Evolutionary conservation across 2,329 filamentous ascomycete species (phyloP), one percentile per base, ranked within the genome.

Genomic region (Conoideocrella luteorostrata): DNA sequence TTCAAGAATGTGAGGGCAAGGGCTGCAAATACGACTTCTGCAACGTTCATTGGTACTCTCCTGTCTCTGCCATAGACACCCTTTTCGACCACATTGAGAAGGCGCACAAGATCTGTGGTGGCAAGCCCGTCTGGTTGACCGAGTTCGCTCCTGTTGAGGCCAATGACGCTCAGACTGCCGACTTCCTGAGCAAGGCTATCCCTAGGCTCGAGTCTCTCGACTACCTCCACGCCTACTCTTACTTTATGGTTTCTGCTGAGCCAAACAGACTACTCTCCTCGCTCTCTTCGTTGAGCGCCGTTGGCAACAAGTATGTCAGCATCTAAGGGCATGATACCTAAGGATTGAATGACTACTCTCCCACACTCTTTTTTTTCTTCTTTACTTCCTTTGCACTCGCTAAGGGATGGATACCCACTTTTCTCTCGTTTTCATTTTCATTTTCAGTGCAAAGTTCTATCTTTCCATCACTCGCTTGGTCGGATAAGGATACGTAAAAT

Each of bases 31-130:
- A 74, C 47, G 77, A 83, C 62, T 82, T 80, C 61, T 73, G 79
- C 62, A 69, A 71, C 57, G 67, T 78, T 36, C 81, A 85, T 65
- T 84, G 79, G 78, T 85, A 85, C 64, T 74, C 72, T 39, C 61
- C 62, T 32, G 64, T 71, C 13, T 57, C 67, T 41, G 69, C 69
- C 45, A 58, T 64, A 21, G 60, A 70, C 33, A 67, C 64, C 48
- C 79, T 84, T 62, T 75, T 80, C 51, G 47, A 58, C 30, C 77
- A 82, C 60, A 56, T 83, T 44, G 50, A 66, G 47, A 48, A 67
- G 23, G 72, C 74, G 47, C 52, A 73, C 57, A 44, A 63, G 30
- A 56, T 62, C 48, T 77, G 74, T 58, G 56, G 62, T 34, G 65
- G 61, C 55, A 71, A 71, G 67, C 68, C 70, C 36, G 62, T 85